Percentiles rank a stretch among this genome's conserved stretches.
Evolutionary conservation across 1,284 basidiomycete species (phyloP).

Genomic region (Trichosporon coremiiforme): DNA sequence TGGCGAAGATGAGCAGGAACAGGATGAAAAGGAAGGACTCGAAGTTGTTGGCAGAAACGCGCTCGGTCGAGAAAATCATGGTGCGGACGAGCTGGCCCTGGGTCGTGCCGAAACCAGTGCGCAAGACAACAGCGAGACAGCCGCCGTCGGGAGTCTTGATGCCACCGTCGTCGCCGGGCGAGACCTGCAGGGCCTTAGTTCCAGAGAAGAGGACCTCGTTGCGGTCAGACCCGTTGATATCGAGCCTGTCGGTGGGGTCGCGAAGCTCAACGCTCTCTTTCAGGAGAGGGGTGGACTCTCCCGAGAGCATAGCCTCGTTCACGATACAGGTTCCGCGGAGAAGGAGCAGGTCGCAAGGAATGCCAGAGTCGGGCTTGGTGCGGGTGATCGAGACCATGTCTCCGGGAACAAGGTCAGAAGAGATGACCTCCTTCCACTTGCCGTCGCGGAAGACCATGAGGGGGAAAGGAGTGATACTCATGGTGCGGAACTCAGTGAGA

Average conservation of each 20-base stretch:
- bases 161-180: conserved; percentile 49
- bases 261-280: conserved; percentile 89
- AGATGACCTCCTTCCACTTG: conserved; percentile 77
- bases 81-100: conserved; percentile 94
- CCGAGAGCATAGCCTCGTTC: conserved; percentile 96
- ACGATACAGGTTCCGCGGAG: conserved; percentile 88
- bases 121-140: conserved; percentile 83
- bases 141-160: conserved; percentile 73
- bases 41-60: conserved; percentile 88
- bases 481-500: conserved; percentile 89
- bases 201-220: conserved; percentile 89
- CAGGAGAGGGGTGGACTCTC: conserved; percentile 89
- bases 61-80: conserved; percentile 96
- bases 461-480: conserved; percentile 85
- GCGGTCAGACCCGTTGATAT: conserved; percentile 81
- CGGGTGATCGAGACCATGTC: conserved; percentile 82
- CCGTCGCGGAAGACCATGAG: conserved; percentile 77
- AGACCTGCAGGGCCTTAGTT: conserved; percentile 87
- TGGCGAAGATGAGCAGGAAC: conserved; percentile 91
- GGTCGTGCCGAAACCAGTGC: conserved; percentile 94
- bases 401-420: conserved; percentile 82
- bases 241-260: conserved; percentile 72
- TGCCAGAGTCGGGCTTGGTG: conserved; percentile 76
- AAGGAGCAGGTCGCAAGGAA: conserved; percentile 87
- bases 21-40: conserved; percentile 95